Conservation (phyloP, 164 flowering plant species). For the Nymphaea thermarum region DNA sequence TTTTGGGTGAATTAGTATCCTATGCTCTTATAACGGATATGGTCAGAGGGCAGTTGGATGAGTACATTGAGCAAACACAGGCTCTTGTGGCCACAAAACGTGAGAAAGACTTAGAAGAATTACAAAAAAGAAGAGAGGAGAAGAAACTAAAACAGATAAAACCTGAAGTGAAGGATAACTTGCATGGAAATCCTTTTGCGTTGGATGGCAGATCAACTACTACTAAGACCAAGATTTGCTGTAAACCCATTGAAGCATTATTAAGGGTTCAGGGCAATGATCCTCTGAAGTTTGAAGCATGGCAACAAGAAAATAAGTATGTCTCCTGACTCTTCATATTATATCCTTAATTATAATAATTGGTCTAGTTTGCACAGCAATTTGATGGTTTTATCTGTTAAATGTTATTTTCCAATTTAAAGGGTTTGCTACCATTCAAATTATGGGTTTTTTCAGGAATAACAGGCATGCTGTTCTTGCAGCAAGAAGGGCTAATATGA, state of each 20-base stretch:
- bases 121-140: constrained; percentile 7
- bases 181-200: neutral
- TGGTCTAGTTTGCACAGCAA: too few species aligned
- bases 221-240: too few species aligned
- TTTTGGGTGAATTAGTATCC: constrained; percentile 6
- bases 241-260: too few species aligned
- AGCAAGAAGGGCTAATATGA: constrained; percentile 8
- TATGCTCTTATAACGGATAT: constrained; percentile 7
- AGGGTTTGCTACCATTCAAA: neutral
- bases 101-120: constrained; percentile 7
- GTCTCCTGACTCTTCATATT: too few species aligned
- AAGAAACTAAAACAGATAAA: constrained; percentile 3
- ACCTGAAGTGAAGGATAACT: neutral
- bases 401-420: too few species aligned
- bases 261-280: too few species aligned
- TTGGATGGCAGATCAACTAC: too few species aligned
- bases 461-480: constrained; percentile 1
- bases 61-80: constrained; percentile 5
- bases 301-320: too few species aligned
- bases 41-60: constrained; percentile 8
- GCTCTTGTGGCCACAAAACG: constrained; percentile 8
- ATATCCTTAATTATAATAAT: too few species aligned
- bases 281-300: too few species aligned
- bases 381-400: too few species aligned
- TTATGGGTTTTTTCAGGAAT: neutral